Evolutionary conservation across 805 yeast genomes (phyloP).

Genomic region (Ascoidea asiatica): DNA sequence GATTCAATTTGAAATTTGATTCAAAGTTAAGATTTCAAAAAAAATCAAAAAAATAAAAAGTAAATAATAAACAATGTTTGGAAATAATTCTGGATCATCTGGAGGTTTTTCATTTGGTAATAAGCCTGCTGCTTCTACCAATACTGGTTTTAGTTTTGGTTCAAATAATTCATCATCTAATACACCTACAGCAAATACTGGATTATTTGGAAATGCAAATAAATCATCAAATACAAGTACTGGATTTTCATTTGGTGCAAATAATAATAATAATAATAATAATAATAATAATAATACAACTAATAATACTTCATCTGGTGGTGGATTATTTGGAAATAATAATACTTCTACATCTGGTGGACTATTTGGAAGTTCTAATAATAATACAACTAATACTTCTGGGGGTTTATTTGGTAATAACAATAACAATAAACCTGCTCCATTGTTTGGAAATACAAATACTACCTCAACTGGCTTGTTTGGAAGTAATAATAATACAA

Average conservation of each 20-base stretch:
- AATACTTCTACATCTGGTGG: conserved; percentile 13
- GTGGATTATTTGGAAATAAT: conserved; percentile 19
- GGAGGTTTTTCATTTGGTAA: background rate
- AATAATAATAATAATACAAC: conserved; percentile 15
- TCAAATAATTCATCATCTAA: background rate
- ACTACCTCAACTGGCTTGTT: conserved; percentile 13
- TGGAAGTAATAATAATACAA: conserved; percentile 15
- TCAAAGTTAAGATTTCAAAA: background rate
- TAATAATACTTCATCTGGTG: conserved; percentile 6
- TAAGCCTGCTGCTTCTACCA: conserved; percentile 1
- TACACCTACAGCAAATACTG: background rate
- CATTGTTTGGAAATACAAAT: conserved; percentile 16
- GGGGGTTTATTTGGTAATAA: conserved; percentile 28
- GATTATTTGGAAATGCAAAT: conserved; percentile 1
- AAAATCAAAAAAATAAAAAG: background rate
- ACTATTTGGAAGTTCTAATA: conserved; percentile 17
- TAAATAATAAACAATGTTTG: conserved; percentile 2
- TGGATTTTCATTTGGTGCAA: conserved; percentile 24
- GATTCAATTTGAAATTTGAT: background rate
- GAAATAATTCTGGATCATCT: conserved; percentile 5
- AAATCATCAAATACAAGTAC: conserved; percentile 8
- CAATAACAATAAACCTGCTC: conserved; percentile 6
- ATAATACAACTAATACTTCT: conserved; percentile 9
- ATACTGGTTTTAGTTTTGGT: background rate
- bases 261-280: conserved; percentile 13